Conservation (phyloP, 2,329 filamentous ascomycete genomes). For the Penicillium sp. region DNA sequence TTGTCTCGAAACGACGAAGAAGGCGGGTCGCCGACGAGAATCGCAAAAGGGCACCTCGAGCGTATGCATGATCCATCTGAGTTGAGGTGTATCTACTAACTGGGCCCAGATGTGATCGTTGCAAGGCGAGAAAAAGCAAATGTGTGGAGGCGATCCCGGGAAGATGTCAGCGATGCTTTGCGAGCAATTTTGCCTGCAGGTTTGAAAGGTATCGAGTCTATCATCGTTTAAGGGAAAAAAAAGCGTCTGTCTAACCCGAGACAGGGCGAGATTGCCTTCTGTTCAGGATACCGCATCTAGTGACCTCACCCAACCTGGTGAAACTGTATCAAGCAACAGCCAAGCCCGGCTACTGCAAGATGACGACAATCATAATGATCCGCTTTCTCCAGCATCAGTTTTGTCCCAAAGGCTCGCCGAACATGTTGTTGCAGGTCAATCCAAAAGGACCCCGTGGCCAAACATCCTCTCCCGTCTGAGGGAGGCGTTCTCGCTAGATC, state of each 20-base stretch:
- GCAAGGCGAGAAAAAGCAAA: slow-evolving; percentile 38
- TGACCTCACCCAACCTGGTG: neutral
- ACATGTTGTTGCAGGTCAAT: slow-evolving; percentile 12
- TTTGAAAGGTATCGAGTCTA: slow-evolving; percentile 15
- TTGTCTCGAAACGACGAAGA: slow-evolving; percentile 9
- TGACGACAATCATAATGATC: slow-evolving; percentile 23
- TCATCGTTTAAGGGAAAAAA: neutral
- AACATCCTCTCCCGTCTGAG: slow-evolving; percentile 16
- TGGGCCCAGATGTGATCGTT: slow-evolving; percentile 29
- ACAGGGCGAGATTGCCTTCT: neutral
- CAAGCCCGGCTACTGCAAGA: neutral
- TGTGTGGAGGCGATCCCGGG: slow-evolving; percentile 31
- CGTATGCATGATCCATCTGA: slow-evolving; percentile 18
- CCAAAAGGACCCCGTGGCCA: slow-evolving; percentile 10
- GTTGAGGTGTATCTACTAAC: neutral
- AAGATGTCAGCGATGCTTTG: slow-evolving; percentile 28
- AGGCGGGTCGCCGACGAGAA: slow-evolving; percentile 34
- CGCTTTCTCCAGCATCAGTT: slow-evolving; percentile 6
- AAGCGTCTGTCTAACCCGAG: neutral
- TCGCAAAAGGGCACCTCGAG: slow-evolving; percentile 34
- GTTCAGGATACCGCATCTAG: neutral
- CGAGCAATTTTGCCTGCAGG: slow-evolving; percentile 3
- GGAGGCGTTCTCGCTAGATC: slow-evolving; percentile 16
- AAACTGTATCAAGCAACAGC: neutral
- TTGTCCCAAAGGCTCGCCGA: slow-evolving; percentile 11